Percentiles rank a stretch among this genome's conserved stretches.
Conservation (phyloP, 225 moss, liverwort and hornwort species). For the Pleurozium schreberi region DNA sequence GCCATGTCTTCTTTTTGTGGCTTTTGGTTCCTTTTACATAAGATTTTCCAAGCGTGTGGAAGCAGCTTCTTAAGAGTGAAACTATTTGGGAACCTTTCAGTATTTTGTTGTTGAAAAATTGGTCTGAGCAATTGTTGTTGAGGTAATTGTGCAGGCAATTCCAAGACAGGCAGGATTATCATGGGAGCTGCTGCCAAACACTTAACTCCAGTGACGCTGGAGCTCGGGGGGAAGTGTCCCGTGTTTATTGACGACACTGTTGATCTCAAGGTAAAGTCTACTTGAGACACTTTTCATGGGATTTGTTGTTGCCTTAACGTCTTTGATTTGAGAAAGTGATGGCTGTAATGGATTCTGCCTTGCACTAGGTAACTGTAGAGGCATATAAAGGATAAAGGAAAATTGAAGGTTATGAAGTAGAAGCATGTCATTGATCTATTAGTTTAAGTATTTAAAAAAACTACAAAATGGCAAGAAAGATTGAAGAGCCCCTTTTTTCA, state of each 20-base stretch:
- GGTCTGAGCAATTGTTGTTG: background rate
- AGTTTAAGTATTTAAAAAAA: no score
- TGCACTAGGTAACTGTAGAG: background rate
- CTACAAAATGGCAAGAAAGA: background rate
- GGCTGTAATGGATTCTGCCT: background rate
- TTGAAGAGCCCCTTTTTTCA: no score
- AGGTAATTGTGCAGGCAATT: conserved; percentile 33
- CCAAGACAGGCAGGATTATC: conserved; percentile 55
- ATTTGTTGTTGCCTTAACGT: background rate
- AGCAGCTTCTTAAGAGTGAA: background rate
- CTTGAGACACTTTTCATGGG: background rate
- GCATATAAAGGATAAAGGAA: no score
- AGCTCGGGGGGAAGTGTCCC: conserved; percentile 86
- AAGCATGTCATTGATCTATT: background rate
- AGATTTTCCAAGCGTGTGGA: background rate
- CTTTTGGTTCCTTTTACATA: background rate
- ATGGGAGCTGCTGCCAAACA: conserved; percentile 87
- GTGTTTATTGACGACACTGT: conserved; percentile 59
- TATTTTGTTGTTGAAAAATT: background rate
- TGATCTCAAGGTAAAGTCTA: conserved; percentile 42
- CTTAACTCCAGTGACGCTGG: conserved; percentile 73
- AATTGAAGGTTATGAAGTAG: background rate
- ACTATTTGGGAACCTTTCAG: background rate
- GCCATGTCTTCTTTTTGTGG: background rate
- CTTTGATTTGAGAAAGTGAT: background rate